Evolutionary conservation across 2,329 filamentous ascomycete genomes (phyloP).

Genomic region (Mycosphaerelloides madeirae): DNA sequence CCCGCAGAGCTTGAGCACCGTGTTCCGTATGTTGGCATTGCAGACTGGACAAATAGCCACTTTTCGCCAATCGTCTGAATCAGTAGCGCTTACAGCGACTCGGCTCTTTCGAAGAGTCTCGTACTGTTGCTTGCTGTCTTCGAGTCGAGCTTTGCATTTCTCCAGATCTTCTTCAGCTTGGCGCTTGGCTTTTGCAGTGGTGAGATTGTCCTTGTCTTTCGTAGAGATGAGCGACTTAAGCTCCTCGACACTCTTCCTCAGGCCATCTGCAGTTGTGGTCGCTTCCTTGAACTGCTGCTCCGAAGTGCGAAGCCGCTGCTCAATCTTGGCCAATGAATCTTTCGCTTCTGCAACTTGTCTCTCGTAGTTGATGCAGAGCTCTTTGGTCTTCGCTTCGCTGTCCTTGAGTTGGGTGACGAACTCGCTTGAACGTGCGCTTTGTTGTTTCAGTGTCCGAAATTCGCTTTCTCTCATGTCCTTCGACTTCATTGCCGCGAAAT

Average conservation of each 20-base stretch:
- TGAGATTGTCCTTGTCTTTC: conserved; percentile 66
- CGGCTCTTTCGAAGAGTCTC: conserved; percentile 86
- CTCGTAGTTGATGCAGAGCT: conserved; percentile 76
- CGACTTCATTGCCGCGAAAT: conserved; percentile 90
- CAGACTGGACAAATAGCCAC: conserved; percentile 89
- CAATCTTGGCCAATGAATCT: conserved; percentile 67
- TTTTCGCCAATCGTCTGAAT: conserved; percentile 77
- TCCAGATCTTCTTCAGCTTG: conserved; percentile 69
- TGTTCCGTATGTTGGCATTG: conserved; percentile 89
- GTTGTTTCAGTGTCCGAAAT: conserved; percentile 69
- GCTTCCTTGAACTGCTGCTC: conserved; percentile 69
- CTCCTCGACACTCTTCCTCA: conserved; percentile 71
- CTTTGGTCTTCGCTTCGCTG: conserved; percentile 70
- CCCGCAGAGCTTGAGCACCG: conserved; percentile 85
- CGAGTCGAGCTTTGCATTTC: conserved; percentile 69
- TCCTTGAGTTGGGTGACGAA: conserved; percentile 93
- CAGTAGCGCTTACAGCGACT: conserved; percentile 57
- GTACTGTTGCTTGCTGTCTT: conserved; percentile 74
- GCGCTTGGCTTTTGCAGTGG: conserved; percentile 58
- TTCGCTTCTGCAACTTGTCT: conserved; percentile 83
- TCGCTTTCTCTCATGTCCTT: conserved; percentile 81
- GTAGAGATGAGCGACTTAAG: conserved; percentile 67
- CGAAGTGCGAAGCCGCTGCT: conserved; percentile 67
- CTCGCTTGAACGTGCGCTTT: conserved; percentile 86
- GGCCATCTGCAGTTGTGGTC: conserved; percentile 62